phyloP scores from a whole-genome alignment of 495 filamentous ascomycete species.

The Penicillium egyptiacum region DNA sequence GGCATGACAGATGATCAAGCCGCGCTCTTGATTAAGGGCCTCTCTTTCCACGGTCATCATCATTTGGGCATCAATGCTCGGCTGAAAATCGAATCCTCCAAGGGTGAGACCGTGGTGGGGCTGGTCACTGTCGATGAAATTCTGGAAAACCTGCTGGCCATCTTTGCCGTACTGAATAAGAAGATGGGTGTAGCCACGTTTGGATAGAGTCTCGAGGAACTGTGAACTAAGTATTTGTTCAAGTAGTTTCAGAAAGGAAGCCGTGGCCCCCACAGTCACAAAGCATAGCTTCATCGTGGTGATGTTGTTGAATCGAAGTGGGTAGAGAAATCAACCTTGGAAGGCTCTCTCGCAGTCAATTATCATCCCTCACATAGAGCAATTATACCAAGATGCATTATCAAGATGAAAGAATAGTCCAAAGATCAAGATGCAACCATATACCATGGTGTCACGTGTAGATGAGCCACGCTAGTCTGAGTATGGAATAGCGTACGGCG shows the following conservation, averaged over 20 bases:
- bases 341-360: not conserved
- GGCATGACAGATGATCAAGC: constrained; percentile 83
- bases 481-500: constrained; percentile 20
- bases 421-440: constrained; percentile 2
- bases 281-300: constrained; percentile 58
- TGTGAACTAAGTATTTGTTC: constrained; percentile 57
- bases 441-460: constrained; percentile 13
- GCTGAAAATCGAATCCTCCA: constrained; percentile 64
- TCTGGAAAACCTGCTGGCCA: constrained; percentile 46
- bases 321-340: not conserved
- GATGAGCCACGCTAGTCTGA: not conserved
- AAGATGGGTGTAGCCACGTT: constrained; percentile 61
- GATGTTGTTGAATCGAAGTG: not conserved
- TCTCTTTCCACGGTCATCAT: constrained; percentile 41
- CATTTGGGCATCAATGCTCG: constrained; percentile 59
- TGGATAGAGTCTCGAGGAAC: constrained; percentile 59
- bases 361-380: not conserved
- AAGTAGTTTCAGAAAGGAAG: constrained; percentile 72
- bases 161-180: constrained; percentile 75
- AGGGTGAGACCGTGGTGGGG: constrained; percentile 50
- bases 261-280: constrained; percentile 90
- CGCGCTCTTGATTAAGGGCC: constrained; percentile 44
- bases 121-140: constrained; percentile 23
- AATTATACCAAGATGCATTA: not conserved
- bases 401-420: not conserved